Conservation (phyloP, 2,329 filamentous ascomycete species). For the Keithomyces neogunnii region DNA sequence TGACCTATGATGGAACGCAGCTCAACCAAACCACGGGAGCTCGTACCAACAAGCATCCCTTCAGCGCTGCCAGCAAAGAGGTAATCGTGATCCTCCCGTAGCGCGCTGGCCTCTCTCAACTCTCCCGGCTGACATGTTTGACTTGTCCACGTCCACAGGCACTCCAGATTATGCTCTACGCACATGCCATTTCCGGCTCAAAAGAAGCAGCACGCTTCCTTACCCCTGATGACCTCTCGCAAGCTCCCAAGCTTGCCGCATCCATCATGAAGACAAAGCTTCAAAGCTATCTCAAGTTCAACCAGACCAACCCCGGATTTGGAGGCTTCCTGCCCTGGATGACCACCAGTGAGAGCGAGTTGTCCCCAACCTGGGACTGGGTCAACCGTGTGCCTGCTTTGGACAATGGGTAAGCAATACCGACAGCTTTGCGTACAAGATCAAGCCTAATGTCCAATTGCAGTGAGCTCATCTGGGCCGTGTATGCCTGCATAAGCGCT, state of each 20-base stretch:
- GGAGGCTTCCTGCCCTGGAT: constrained; percentile 33
- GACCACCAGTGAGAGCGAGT: constrained; percentile 18
- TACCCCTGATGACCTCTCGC: constrained; percentile 21
- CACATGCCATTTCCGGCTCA: constrained; percentile 29
- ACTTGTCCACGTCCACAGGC: constrained; percentile 15
- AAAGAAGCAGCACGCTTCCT: constrained; percentile 29
- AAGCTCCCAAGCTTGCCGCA: constrained; percentile 23
- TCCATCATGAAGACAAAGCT: constrained; percentile 30
- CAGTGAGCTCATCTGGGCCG: constrained; percentile 33
- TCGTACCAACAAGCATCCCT: constrained; percentile 24
- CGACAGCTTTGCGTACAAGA: no score
- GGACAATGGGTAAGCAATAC: constrained; percentile 26
- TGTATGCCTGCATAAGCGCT: constrained; percentile 30
- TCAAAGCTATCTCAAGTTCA: constrained; percentile 30
- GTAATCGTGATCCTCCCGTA: constrained; percentile 7
- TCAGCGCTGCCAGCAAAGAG: constrained; percentile 31
- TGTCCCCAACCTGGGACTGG: constrained; percentile 28
- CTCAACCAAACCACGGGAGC: constrained; percentile 28
- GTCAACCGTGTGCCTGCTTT: constrained; percentile 28
- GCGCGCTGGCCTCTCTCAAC: background rate
- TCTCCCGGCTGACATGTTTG: background rate
- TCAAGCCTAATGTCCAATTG: background rate
- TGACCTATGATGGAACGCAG: constrained; percentile 31
- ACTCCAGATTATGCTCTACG: constrained; percentile 34
- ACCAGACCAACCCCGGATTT: constrained; percentile 30